Base-by-base conservation (phyloP, 805 yeast genomes). In the Candida awuae region DNA sequence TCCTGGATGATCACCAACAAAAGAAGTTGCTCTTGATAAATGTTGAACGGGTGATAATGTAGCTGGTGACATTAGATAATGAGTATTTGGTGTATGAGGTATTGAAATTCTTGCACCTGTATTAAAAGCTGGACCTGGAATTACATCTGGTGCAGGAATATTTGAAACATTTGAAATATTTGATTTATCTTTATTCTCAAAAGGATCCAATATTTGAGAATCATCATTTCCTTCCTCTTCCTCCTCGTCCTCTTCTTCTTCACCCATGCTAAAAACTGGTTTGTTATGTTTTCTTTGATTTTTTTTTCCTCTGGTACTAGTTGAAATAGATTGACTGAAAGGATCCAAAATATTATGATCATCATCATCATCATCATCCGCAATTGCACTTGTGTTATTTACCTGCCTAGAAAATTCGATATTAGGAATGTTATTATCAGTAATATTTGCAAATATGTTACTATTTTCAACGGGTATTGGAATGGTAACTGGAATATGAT, bases 1-100 rank as follows among this genome's bases (percentile, higher is more conserved):
- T 13, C 8, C 4, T 22, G 22, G 27, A 21, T 25, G n/a, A 8
- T 28, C 40, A 9, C 34, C 45, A 13, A 50, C 47, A 26, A 62
- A 70, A 1, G 86, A 78, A 37, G 69, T 71, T 13, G 65, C 74
- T 39, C 87, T 65, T 3, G 87, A 77, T 34, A 79, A 55, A 51
- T 79, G 72, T 38, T 63, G 77, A 9, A 61, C 77, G 0, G 87
- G 85, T 1, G 82, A 66, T 5, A 53, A 30, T 3, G 63, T 48
- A 8, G 73, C 74, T 1, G 78, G 73, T 1, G 64, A 59, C 34
- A 44, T 29, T 5, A 47, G 29, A 22, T 12, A 15, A 2, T 33
- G 34, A n/a, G 18, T 22, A 12, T 37, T 16, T 6, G 26, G 33
- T 6, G 32, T 17, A 13, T 25, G 20, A 15, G 25, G 18, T 15